These are phyloP conservation scores for Podila epicladia DNA, from an alignment of 192 early-diverging fungal species.

Conservation along the genomic window DNA sequence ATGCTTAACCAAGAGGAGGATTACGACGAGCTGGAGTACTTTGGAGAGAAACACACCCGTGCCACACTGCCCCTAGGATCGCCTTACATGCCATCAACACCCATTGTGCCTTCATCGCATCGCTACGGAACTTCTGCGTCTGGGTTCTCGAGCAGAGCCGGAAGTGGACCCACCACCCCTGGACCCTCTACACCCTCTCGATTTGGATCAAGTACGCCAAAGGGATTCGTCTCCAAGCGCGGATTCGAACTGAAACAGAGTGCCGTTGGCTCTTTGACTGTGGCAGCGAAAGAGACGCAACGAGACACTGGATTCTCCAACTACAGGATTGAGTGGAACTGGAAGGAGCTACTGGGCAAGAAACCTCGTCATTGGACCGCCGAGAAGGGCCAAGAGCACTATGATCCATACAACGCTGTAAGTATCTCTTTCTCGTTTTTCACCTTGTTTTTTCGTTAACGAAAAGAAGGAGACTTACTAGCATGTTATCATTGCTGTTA, in stretches of 20 bases:
- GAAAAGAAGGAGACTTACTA: neutral
- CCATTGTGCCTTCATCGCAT: slow-evolving; percentile 5
- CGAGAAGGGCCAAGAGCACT: slow-evolving; percentile 36
- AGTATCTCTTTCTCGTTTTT: neutral
- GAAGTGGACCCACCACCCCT: slow-evolving; percentile 43
- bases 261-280: neutral
- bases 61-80: slow-evolving; percentile 25
- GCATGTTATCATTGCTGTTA: neutral
- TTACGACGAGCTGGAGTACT: slow-evolving; percentile 43
- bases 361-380: slow-evolving; percentile 48
- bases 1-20: slow-evolving; percentile 21
- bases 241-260: slow-evolving; percentile 17
- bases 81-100: slow-evolving; percentile 48
- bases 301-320: slow-evolving; percentile 37
- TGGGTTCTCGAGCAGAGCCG: slow-evolving; percentile 37
- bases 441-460: neutral
- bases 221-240: slow-evolving; percentile 14
- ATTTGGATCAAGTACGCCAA: slow-evolving; percentile 41
- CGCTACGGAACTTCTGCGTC: slow-evolving; percentile 26
- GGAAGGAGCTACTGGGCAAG: slow-evolving; percentile 49
- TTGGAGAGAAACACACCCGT: slow-evolving; percentile 32
- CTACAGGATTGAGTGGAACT: slow-evolving; percentile 50
- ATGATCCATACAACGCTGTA: slow-evolving; percentile 52
- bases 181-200: slow-evolving; percentile 36
- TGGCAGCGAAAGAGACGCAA: slow-evolving; percentile 6